A percentile compares a stretch with the other conserved stretches of the same genome.
phyloP scores from a whole-genome alignment of 371 early-diverging fungal genomes.

The Lichtheimia hyalospora region DNA sequence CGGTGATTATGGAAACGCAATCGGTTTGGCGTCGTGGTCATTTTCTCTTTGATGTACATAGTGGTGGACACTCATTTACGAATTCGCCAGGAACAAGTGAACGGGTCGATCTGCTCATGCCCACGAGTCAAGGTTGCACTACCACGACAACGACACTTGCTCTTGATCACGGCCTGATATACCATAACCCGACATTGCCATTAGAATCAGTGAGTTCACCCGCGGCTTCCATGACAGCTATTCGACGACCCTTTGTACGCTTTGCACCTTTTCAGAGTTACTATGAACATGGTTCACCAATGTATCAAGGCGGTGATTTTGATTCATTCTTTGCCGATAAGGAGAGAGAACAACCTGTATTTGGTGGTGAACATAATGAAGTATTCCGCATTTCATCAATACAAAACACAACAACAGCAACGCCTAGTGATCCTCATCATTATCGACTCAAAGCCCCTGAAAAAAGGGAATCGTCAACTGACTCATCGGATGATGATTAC shows the following conservation, averaged over 20 bases:
- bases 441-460: neutral
- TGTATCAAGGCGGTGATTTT: constrained; percentile 1
- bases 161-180: constrained; percentile 11
- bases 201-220: neutral
- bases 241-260: neutral
- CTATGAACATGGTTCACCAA: neutral
- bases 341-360: neutral
- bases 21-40: constrained; percentile 7
- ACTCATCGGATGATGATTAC: neutral
- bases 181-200: neutral
- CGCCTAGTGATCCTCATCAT: neutral
- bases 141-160: neutral
- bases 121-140: neutral
- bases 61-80: neutral
- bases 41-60: constrained; percentile 10
- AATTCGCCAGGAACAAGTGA: neutral
- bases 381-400: neutral
- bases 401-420: too few relatives aligned
- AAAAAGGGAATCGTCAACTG: constrained; percentile 1
- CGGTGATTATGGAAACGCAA: constrained; percentile 7
- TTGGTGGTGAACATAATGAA: neutral
- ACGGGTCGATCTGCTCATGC: neutral
- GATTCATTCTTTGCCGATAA: neutral
- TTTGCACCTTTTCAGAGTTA: neutral
- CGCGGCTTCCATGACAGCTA: neutral